phyloP scores from a whole-genome alignment of 768 basidiomycete genomes.

The Boletus huronensis region DNA sequence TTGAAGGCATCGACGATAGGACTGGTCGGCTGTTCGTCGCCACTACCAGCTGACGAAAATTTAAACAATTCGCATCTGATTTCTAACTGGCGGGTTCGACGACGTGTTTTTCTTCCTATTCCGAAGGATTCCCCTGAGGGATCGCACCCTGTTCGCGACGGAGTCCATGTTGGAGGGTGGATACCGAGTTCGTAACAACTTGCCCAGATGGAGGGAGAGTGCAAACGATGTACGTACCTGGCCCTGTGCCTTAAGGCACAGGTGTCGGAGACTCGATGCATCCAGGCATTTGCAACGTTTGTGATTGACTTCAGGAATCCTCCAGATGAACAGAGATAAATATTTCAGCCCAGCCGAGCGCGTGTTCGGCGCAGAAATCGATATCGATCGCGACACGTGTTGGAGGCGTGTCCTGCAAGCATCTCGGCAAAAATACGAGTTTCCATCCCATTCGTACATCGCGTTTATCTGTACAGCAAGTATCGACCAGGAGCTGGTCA shows the following conservation, averaged over 20 bases:
- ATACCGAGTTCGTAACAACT: too few relatives aligned
- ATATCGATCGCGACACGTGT: not conserved
- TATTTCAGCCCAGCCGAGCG: too few relatives aligned
- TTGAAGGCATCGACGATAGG: constrained; percentile 2
- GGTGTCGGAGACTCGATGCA: not conserved
- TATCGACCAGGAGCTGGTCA: constrained; percentile 6
- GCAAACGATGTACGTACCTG: not conserved
- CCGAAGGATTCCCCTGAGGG: not conserved
- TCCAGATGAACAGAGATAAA: not conserved
- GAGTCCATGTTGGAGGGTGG: not conserved
- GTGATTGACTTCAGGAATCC: not conserved
- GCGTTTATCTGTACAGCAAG: constrained; percentile 19
- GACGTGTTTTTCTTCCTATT: not conserved
- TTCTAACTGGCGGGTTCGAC: not conserved
- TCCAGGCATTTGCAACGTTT: not conserved
- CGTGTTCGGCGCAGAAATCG: not conserved
- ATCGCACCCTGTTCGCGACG: not conserved
- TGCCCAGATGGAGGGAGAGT: not conserved
- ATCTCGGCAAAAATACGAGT: constrained; percentile 1
- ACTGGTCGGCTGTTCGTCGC: not conserved
- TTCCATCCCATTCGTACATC: constrained; percentile 24
- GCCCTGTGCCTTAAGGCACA: not conserved
- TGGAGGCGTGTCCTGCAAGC: not conserved
- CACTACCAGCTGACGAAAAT: not conserved
- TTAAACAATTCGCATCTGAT: not conserved